phyloP scores from a whole-genome alignment of 2,329 filamentous ascomycete species.

The Aureobasidium mangrovei region DNA sequence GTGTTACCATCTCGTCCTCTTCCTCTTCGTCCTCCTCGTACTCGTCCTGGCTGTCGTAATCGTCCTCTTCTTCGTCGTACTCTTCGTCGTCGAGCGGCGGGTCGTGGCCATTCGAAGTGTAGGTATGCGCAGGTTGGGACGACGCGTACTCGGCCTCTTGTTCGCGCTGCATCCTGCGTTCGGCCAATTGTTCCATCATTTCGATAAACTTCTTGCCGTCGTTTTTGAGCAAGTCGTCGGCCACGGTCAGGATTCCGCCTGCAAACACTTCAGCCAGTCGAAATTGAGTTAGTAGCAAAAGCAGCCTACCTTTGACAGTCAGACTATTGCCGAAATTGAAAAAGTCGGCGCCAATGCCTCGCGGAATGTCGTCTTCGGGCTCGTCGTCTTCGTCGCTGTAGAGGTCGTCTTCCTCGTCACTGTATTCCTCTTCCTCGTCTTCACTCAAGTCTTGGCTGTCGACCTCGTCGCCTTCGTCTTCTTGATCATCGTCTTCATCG shows the following conservation, averaged over 20 bases:
- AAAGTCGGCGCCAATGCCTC: slow-evolving; percentile 62
- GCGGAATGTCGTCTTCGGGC: slow-evolving; percentile 44
- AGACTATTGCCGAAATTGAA: slow-evolving; percentile 97
- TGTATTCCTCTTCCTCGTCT: slow-evolving; percentile 50
- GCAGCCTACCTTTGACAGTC: slow-evolving; percentile 68
- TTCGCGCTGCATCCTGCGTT: slow-evolving; percentile 93
- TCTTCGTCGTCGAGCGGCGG: slow-evolving; percentile 65
- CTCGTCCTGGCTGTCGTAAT: slow-evolving; percentile 53
- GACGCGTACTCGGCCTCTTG: slow-evolving; percentile 71
- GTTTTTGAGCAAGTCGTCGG: slow-evolving; percentile 96
- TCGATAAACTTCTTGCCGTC: slow-evolving; percentile 99
- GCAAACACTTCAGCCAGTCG: slow-evolving; percentile 29
- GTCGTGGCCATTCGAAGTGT: slow-evolving; percentile 50
- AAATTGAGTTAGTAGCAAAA: slow-evolving; percentile 11
- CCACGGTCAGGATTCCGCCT: slow-evolving; percentile 97
- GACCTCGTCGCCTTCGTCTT: slow-evolving; percentile 48
- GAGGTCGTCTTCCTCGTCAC: slow-evolving; percentile 55
- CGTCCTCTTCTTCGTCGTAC: slow-evolving; percentile 69
- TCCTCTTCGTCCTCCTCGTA: slow-evolving; percentile 53
- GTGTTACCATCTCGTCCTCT: slow-evolving; percentile 53
- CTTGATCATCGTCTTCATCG: slow-evolving; percentile 45
- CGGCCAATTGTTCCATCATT: slow-evolving; percentile 99
- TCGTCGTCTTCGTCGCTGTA: slow-evolving; percentile 57
- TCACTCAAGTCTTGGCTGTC: slow-evolving; percentile 35
- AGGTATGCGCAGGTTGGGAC: slow-evolving; percentile 47